These are phyloP conservation scores for Paramecium pentaurelia DNA, from an alignment of 73 alveolate genomes.

Conservation along the genomic window DNA sequence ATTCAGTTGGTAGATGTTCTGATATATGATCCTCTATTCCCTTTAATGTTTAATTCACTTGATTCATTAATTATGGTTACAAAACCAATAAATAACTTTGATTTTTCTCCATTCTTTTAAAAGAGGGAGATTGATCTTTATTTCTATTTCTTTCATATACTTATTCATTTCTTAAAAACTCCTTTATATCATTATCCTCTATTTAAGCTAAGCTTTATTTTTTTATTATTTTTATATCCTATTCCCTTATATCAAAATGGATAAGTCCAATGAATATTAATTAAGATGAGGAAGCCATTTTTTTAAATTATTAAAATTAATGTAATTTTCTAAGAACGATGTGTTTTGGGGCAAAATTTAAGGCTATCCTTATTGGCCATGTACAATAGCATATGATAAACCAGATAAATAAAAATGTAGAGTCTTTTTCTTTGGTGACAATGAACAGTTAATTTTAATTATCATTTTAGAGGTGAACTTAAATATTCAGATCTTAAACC, in stretches of 20 bases:
- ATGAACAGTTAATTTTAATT: background rate
- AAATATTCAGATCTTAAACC: background rate
- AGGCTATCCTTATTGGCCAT: slow-evolving; percentile 44
- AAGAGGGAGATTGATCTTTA: background rate
- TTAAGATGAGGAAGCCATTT: background rate
- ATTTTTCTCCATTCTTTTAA: background rate
- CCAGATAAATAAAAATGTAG: background rate
- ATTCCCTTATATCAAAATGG: background rate
- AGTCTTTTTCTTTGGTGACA: background rate
- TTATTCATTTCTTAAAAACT: background rate
- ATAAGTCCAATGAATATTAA: background rate
- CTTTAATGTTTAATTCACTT: background rate
- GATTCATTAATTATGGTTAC: background rate
- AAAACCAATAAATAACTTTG: background rate
- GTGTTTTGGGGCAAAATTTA: background rate
- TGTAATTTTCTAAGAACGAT: background rate
- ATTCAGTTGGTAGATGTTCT: background rate
- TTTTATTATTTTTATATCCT: background rate
- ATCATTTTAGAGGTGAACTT: background rate
- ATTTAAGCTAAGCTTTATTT: background rate
- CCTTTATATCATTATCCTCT: background rate
- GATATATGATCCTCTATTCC: background rate
- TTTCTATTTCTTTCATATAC: background rate
- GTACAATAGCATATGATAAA: background rate
- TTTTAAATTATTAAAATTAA: background rate